Conservation (phyloP, 352 stramenopile genomes). For the Globisporangium recalcitrans region DNA sequence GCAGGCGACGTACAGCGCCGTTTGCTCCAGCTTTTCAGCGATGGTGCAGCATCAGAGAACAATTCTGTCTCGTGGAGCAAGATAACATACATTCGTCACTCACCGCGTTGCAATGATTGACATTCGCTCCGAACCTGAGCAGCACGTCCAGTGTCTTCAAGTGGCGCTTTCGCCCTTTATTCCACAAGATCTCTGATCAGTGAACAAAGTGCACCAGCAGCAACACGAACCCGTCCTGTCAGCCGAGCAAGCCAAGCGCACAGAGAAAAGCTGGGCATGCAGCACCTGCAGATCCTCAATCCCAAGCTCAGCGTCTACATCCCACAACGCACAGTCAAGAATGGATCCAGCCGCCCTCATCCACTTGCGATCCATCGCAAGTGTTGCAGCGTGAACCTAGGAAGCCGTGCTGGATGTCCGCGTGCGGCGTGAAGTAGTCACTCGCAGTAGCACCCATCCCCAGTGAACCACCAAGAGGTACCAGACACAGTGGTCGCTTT, state of each 20-base stretch:
- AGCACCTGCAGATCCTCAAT: slow-evolving; percentile 46
- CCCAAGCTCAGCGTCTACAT: slow-evolving; percentile 41
- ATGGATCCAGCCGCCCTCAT: too few species aligned
- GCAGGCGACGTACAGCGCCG: slow-evolving; percentile 47
- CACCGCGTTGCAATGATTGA: slow-evolving; percentile 52
- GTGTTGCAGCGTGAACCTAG: slow-evolving; percentile 21
- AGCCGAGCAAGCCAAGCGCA: not conserved
- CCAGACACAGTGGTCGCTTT: not conserved
- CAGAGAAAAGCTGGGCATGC: not conserved
- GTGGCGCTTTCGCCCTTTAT: slow-evolving; percentile 44
- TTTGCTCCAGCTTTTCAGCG: slow-evolving; percentile 44
- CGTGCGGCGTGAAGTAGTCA: slow-evolving; percentile 48
- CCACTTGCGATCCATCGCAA: too few species aligned
- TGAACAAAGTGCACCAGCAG: not conserved
- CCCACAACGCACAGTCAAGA: too few species aligned
- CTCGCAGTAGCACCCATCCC: slow-evolving; percentile 49
- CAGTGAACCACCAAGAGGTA: not conserved
- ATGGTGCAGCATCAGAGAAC: not conserved
- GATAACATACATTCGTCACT: not conserved
- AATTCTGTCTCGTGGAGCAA: not conserved
- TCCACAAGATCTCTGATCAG: slow-evolving; percentile 31
- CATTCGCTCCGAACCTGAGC: slow-evolving; percentile 42
- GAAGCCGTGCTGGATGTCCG: slow-evolving; percentile 54
- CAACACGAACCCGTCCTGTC: not conserved
- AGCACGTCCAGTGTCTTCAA: slow-evolving; percentile 53